Evolutionary conservation across 441 rosid species (phyloP), one percentile per base, ranked within the genome.

Genomic region (Corymbia calophylla): DNA sequence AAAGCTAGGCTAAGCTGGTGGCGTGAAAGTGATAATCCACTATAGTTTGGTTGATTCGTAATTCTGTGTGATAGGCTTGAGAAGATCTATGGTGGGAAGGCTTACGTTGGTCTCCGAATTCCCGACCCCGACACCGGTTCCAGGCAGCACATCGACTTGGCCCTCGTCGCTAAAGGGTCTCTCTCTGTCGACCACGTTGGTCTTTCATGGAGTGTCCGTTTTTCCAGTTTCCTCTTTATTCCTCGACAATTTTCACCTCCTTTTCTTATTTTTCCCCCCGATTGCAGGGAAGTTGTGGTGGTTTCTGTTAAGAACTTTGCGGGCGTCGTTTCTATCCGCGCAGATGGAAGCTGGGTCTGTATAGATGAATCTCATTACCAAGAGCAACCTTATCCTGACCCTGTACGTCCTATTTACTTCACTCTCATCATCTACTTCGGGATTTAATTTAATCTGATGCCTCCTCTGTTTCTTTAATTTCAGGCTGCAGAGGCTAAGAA

Each of bases 341-440:
- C 93, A n/a, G 97, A 97, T 93, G 98, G 99, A 70, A 95, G 94
- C 94, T 97, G 99, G 99, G 93, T 93, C 90, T 95, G 96, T 92
- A 94, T 95, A 89, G 94, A 93, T 88, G 92, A 89, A 14, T 90
- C 92, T 86, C 93, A 92, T 55, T 95, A 92, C 93, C 94, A 90
- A 89, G 73, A 93, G 2, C 91, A 92, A 84, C 90, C 55, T 55
- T 91, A 90, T 90, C 95, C 97, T 91, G 94, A 98, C 91, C 99
- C 99, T 25, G 99, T 96, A 95, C 91, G 97, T 48, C 23, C 39
- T 6, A 19, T 86, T 87, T 32, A 31, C 18, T 13, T 48, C 87
- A 29, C 88, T 87, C 70, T 62, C 62, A 29, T 60, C 16, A 53
- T n/a, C 10, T 55, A 15, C 82, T 56, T 77, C 53, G 3, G 14